phyloP scores from a whole-genome alignment of 345 rosid species.

The Kandelia obovata region DNA sequence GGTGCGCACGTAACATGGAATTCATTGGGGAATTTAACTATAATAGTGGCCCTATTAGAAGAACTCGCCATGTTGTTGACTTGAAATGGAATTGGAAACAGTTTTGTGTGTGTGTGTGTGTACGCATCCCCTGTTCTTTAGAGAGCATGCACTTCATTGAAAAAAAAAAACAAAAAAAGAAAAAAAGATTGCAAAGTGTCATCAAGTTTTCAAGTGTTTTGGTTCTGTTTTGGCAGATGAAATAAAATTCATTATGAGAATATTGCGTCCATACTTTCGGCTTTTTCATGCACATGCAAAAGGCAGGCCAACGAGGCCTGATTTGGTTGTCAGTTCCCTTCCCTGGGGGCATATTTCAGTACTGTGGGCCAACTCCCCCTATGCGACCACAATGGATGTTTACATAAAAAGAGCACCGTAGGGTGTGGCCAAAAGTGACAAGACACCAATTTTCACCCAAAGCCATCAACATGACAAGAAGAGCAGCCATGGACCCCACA shows the following conservation, averaged over 20 bases:
- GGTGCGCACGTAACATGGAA: conserved; percentile 34
- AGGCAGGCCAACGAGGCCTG: background rate
- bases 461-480: conserved; percentile 3
- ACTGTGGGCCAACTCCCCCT: conserved; percentile 14
- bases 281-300: conserved; percentile 7
- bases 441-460: conserved; percentile 25
- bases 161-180: no score
- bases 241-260: background rate
- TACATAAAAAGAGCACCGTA: conserved; percentile 1
- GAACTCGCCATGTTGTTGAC: conserved; percentile 38
- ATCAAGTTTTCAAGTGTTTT: no score
- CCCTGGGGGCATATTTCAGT: conserved; percentile 1
- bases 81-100: conserved; percentile 8
- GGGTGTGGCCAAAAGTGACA: conserved; percentile 34
- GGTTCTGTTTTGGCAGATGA: background rate
- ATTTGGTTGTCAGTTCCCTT: conserved; percentile 10
- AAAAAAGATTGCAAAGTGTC: background rate
- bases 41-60: conserved; percentile 26
- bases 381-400: conserved; percentile 24
- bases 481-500: background rate
- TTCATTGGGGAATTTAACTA: conserved; percentile 24
- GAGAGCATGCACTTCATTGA: background rate
- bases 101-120: background rate
- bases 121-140: conserved; percentile 1
- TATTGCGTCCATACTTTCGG: conserved; percentile 10